These are phyloP conservation scores for Patellifolia procumbens DNA, from an alignment of 179 eudicot species.

Conservation along the genomic window DNA sequence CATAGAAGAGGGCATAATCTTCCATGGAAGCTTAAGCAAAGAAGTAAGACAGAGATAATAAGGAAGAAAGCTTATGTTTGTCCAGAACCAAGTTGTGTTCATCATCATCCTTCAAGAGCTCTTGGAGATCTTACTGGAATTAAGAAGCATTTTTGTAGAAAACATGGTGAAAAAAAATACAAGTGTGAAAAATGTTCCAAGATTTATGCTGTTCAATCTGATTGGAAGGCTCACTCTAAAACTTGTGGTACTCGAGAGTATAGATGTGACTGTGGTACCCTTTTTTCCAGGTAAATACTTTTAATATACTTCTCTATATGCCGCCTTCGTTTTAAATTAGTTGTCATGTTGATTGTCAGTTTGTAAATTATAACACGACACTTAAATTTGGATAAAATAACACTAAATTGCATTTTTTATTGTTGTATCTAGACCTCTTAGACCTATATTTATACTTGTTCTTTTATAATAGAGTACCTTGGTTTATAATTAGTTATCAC, in stretches of 20 bases:
- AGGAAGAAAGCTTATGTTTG: slow-evolving; percentile 84
- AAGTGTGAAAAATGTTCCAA: slow-evolving; percentile 90
- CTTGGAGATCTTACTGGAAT: slow-evolving; percentile 95
- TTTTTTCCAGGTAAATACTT: slow-evolving; percentile 70
- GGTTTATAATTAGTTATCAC: too few relatives aligned
- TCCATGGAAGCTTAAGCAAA: slow-evolving; percentile 93
- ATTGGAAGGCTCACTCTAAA: slow-evolving; percentile 96
- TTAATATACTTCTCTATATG: too few relatives aligned
- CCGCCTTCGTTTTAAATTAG: too few relatives aligned
- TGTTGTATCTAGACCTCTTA: too few relatives aligned
- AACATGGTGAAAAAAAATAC: slow-evolving; percentile 91
- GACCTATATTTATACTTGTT: too few relatives aligned
- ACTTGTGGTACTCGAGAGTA: slow-evolving; percentile 95
- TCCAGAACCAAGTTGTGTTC: slow-evolving; percentile 82
- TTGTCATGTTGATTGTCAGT: too few relatives aligned
- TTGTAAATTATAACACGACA: too few relatives aligned
- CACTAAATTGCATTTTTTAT: too few relatives aligned
- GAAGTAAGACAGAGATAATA: slow-evolving; percentile 43
- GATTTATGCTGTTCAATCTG: slow-evolving; percentile 88
- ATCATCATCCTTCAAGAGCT: slow-evolving; percentile 90
- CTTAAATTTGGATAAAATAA: too few relatives aligned
- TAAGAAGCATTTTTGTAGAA: slow-evolving; percentile 87
- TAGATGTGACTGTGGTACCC: slow-evolving; percentile 91
- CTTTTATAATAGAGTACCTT: too few relatives aligned
- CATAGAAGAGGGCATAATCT: slow-evolving; percentile 93